Conservation (phyloP, 176 grass and related monocot genomes). For the Dendrocalamus sinicus region DNA sequence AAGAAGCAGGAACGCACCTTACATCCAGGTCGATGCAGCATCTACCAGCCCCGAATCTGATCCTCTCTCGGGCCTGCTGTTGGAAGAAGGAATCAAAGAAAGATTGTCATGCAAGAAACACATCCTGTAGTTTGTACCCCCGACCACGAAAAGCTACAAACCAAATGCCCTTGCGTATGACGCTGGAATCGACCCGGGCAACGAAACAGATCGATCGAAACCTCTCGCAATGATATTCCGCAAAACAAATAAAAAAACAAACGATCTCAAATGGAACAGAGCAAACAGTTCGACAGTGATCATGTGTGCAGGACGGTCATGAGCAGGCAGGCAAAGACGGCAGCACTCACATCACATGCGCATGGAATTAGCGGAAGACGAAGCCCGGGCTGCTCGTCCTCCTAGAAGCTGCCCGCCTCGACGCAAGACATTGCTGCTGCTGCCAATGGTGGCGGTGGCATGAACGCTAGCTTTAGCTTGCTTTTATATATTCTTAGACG, state of each 20-base stretch:
- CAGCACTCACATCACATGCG: background rate
- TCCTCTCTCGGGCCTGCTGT: background rate
- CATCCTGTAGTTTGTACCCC: background rate
- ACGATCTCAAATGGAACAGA: background rate
- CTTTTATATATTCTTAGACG: background rate
- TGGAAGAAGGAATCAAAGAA: background rate
- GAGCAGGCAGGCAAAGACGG: background rate
- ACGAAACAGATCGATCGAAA: background rate
- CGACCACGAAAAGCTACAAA: slow-evolving; percentile 34
- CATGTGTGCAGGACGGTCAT: background rate
- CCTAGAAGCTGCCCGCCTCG: background rate
- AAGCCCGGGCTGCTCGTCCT: background rate
- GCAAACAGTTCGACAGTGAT: background rate
- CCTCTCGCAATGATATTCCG: background rate
- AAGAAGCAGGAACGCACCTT: background rate
- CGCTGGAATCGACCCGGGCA: background rate
- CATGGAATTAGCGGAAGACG: background rate
- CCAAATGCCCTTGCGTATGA: background rate
- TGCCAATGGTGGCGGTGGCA: slow-evolving; percentile 1
- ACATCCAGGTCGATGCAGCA: background rate
- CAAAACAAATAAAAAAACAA: background rate
- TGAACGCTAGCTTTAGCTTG: background rate
- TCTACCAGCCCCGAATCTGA: background rate
- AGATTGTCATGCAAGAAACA: slow-evolving; percentile 12
- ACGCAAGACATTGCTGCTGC: background rate